phyloP scores from a whole-genome alignment of 805 yeast species.

The Clavispora asparagi region DNA sequence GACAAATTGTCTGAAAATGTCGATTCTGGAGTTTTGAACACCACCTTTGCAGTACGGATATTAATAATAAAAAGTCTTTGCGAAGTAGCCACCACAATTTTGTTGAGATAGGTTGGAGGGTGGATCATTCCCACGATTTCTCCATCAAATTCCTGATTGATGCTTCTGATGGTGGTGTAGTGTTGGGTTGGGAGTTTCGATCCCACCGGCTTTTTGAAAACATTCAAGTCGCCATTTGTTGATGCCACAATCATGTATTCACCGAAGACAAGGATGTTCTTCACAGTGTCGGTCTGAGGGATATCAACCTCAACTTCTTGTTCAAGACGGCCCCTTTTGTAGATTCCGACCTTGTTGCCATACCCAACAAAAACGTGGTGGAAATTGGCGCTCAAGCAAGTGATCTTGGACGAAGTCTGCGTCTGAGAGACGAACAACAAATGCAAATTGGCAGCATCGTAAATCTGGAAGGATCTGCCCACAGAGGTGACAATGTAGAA shows the following conservation, averaged over 20 bases:
- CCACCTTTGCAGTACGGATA: slow-evolving; percentile 66
- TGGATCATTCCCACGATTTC: slow-evolving; percentile 66
- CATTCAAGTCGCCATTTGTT: slow-evolving; percentile 37
- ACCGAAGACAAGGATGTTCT: slow-evolving; percentile 64
- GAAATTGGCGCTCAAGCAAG: slow-evolving; percentile 70
- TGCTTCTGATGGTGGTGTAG: slow-evolving; percentile 56
- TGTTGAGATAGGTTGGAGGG: slow-evolving; percentile 89
- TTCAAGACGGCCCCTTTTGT: slow-evolving; percentile 72
- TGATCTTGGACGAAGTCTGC: slow-evolving; percentile 67
- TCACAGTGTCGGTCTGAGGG: slow-evolving; percentile 29
- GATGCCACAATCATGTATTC: slow-evolving; percentile 61
- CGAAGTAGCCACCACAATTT: slow-evolving; percentile 77
- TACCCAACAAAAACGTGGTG: slow-evolving; percentile 79
- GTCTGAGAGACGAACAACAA: slow-evolving; percentile 79
- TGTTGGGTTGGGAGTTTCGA: slow-evolving; percentile 53
- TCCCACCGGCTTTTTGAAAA: slow-evolving; percentile 47
- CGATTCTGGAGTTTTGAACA: slow-evolving; percentile 47
- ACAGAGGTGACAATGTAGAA: slow-evolving; percentile 87
- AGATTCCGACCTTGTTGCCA: slow-evolving; percentile 69
- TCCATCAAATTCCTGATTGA: slow-evolving; percentile 59
- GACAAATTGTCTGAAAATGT: slow-evolving; percentile 55
- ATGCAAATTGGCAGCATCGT: slow-evolving; percentile 83
- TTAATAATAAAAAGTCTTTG: slow-evolving; percentile 60
- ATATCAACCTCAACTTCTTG: slow-evolving; percentile 12
- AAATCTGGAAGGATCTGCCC: slow-evolving; percentile 86